Base-by-base conservation (phyloP, 2,329 filamentous ascomycete genomes). In the Fusarium chuoi region DNA sequence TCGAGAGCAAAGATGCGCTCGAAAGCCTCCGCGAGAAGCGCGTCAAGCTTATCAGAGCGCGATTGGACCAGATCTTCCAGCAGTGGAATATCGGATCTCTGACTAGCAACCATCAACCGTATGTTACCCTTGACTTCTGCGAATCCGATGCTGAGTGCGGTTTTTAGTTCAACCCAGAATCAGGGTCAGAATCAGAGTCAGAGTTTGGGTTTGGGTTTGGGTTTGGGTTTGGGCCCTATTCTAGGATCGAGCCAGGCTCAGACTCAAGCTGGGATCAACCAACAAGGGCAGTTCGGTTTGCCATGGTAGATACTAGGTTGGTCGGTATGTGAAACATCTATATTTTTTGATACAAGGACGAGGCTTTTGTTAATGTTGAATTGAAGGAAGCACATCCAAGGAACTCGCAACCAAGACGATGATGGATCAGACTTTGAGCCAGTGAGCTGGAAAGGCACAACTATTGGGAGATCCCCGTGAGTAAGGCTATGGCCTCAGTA, bases 11-110 rank as follows among this genome's bases (percentile, higher is more conserved):
- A 45, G 28, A 52, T 44, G 33, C 38, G 24, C 66, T 71, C 41
- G 26, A 65, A 18, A 45, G 24, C 10, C 13, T 65, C 30, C 44
- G 26, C n/a, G 28, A 65, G 20, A 56, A 57, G 17, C 56, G 62
- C 7, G n/a, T 33, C 30, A 68, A 68, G 48, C 20, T 42, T 5
- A 15, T 62, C 30, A 68, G 30, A 24, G 33, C 26, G 12, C 63
- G 38, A 17, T n/a, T 68, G 5, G 42, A 54, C 20, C 30, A 48
- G 33, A 46, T 68, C 22, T 38, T 68, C 22, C 12, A 46, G 7
- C 41, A 68, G 28, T 59, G 55, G 64, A 52, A 68, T 22, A 30
- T 68, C 22, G 46, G 45, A 18, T 12, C 48, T 54, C 26, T 52
- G 26, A 28, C 22, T 7, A 68, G 14, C 36, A 52, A 20, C 30